A percentile compares a stretch with the other conserved stretches of the same genome.
Evolutionary conservation across 148 eudicot species (phyloP).

Genomic region (Rhododendron mucronatum): DNA sequence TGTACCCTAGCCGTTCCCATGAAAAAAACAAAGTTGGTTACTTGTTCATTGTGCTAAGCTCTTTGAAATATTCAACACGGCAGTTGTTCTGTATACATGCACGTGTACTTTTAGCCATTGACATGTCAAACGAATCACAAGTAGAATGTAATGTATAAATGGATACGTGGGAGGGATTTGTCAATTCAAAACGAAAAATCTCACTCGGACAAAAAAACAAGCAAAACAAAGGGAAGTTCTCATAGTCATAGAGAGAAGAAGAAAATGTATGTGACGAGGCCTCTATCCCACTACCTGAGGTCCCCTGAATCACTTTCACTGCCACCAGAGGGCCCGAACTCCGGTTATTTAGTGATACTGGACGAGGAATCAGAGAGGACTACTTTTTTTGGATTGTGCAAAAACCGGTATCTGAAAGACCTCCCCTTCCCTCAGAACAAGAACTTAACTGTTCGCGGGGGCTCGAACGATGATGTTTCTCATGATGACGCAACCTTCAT

Average conservation of each 20-base stretch:
- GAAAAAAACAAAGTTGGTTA: too few relatives aligned
- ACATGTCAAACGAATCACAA: too few relatives aligned
- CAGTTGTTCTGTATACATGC: too few relatives aligned
- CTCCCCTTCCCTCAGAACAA: slow-evolving; percentile 72
- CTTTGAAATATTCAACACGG: too few relatives aligned
- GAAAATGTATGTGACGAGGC: slow-evolving; percentile 53
- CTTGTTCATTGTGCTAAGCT: too few relatives aligned
- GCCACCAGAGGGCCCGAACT: slow-evolving; percentile 22
- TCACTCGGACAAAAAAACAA: too few relatives aligned
- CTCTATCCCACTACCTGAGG: slow-evolving; percentile 34
- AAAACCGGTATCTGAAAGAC: slow-evolving; percentile 11
- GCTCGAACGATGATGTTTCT: background rate
- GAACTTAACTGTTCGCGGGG: slow-evolving; percentile 19
- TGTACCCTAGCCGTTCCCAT: too few relatives aligned
- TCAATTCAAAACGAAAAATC: too few relatives aligned
- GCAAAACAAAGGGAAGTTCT: background rate
- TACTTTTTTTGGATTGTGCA: slow-evolving; percentile 37
- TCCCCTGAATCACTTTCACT: slow-evolving; percentile 29
- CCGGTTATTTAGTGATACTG: slow-evolving; percentile 31
- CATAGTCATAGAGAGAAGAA: background rate
- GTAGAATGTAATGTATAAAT: too few relatives aligned
- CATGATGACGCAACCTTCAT: slow-evolving; percentile 27
- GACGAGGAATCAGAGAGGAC: slow-evolving; percentile 43
- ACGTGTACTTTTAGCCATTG: too few relatives aligned
- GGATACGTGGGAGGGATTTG: too few relatives aligned